Percentiles rank a stretch among this genome's conserved stretches.
Conservation (phyloP, 129 eudicot species). For the Glebionis coronaria region DNA sequence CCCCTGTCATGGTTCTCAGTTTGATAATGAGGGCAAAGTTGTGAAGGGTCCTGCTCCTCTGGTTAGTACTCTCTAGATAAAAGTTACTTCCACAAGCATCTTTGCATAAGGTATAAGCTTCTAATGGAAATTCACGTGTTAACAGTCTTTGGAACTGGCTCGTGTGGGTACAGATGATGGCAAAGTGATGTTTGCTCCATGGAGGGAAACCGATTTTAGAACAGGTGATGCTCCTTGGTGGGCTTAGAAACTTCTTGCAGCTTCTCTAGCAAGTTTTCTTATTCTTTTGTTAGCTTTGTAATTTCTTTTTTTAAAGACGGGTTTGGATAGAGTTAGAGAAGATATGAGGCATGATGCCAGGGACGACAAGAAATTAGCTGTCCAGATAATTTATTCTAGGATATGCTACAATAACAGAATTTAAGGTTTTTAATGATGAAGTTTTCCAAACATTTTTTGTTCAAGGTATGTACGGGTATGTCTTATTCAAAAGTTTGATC, state of each 20-base stretch:
- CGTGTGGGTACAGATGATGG: conserved; percentile 67
- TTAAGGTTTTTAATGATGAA: background rate
- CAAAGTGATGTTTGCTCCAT: conserved; percentile 77
- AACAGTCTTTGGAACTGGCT: conserved; percentile 91
- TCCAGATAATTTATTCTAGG: background rate
- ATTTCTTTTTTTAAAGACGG: background rate
- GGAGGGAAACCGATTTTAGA: conserved; percentile 83
- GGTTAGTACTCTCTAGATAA: conserved; percentile 34
- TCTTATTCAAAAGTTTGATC: background rate
- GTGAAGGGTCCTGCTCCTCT: conserved; percentile 75
- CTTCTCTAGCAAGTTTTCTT: background rate
- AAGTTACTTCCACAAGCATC: background rate
- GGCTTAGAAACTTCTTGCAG: conserved; percentile 32
- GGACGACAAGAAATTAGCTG: background rate
- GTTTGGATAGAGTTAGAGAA: conserved; percentile 7
- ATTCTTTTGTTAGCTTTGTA: background rate
- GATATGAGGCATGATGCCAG: background rate
- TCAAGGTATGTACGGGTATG: background rate
- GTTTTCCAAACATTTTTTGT: background rate
- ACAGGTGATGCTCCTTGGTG: conserved; percentile 90
- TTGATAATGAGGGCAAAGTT: conserved; percentile 64
- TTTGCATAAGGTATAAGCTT: background rate
- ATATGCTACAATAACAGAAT: background rate
- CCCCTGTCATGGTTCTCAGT: conserved; percentile 94
- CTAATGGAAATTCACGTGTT: conserved; percentile 4